Evolutionary conservation across 768 basidiomycete species (phyloP), one percentile per base, ranked within the genome.

Genomic region (Boletus tomentosulus): DNA sequence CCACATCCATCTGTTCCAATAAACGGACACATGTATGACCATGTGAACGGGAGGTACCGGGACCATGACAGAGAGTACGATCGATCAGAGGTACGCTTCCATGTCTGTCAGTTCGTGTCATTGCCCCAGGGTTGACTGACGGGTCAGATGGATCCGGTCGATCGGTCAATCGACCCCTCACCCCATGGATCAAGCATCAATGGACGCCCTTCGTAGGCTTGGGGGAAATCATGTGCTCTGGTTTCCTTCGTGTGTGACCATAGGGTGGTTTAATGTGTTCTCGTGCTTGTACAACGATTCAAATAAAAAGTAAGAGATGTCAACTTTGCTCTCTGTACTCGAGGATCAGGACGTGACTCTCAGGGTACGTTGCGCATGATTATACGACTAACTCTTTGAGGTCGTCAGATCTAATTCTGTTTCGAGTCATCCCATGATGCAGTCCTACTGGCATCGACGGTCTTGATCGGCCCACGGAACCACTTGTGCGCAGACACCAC

Each of bases 391-490:
- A 12, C 24, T 41, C 19, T 12, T 30, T 3, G 28, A 9, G 12
- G 38, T 4, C 6, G 13, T 22, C 38, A 8, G 38, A 27, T 49
- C 45, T 52, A 51, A n/a, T 50, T 28, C 48, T 48, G 35, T 46
- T 69, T 63, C 37, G 53, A 48, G 2, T 56, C 53, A 28, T 56
- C 51, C 1, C 51, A 25, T 15, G 57, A 60, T 19, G 8, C 48
- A 15, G 22, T 33, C 19, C 43, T 5, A 15, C 48, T 39, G 5
- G 19, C 70, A 42, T 76, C 71, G 12, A 81, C 64, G 49, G 77
- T 87, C 58, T 71, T 68, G 46, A 87, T 73, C 16, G 86, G 86
- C 0, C 86, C 86, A 24, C 69, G 75, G 71, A 88, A 89, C 86
- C 86, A 89, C 54, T 83, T 80, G 34, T 70, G 79, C 1, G 87